Evolutionary conservation across 768 basidiomycete genomes (phyloP).

Genomic region (Scleroderma bovista): DNA sequence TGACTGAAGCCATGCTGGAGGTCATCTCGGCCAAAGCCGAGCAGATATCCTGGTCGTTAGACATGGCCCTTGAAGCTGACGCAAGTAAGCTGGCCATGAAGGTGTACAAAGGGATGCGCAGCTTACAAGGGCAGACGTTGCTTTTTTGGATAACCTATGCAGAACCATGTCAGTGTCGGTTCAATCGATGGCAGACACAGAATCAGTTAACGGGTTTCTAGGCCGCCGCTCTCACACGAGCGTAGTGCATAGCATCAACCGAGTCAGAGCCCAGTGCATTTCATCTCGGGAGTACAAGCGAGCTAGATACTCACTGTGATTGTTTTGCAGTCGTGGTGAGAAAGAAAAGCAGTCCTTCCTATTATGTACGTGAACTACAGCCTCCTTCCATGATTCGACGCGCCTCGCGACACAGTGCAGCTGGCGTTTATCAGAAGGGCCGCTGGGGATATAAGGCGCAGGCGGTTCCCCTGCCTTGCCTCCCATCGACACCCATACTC

Average conservation of each 20-base stretch:
- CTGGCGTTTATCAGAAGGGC: conserved; percentile 7
- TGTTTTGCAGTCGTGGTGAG: too few species aligned
- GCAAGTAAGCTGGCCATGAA: not conserved
- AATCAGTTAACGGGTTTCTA: conserved; percentile 44
- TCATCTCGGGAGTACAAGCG: too few species aligned
- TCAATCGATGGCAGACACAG: too few species aligned
- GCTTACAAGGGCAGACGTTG: too few species aligned
- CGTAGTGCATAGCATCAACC: conserved; percentile 49
- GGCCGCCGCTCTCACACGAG: conserved; percentile 46
- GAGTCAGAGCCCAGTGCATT: conserved; percentile 62
- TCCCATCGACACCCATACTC: not conserved
- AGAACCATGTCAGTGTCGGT: too few species aligned
- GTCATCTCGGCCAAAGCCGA: conserved; percentile 51
- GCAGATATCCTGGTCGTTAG: conserved; percentile 18
- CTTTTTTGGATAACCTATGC: too few species aligned
- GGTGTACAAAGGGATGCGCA: not conserved
- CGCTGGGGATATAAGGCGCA: conserved; percentile 4
- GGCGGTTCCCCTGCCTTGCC: conserved; percentile 5
- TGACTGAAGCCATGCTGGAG: conserved; percentile 53
- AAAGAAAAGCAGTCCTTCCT: too few species aligned
- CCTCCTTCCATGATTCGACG: not conserved
- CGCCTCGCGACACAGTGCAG: conserved; percentile 12
- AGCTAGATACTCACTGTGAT: too few species aligned
- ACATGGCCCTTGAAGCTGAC: conserved; percentile 9
- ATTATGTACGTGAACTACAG: too few species aligned